Percentiles rank a stretch among this genome's conserved stretches.
These are phyloP conservation scores for Cercospora sesami DNA, from an alignment of 2,329 filamentous ascomycete species.

Conservation along the genomic window DNA sequence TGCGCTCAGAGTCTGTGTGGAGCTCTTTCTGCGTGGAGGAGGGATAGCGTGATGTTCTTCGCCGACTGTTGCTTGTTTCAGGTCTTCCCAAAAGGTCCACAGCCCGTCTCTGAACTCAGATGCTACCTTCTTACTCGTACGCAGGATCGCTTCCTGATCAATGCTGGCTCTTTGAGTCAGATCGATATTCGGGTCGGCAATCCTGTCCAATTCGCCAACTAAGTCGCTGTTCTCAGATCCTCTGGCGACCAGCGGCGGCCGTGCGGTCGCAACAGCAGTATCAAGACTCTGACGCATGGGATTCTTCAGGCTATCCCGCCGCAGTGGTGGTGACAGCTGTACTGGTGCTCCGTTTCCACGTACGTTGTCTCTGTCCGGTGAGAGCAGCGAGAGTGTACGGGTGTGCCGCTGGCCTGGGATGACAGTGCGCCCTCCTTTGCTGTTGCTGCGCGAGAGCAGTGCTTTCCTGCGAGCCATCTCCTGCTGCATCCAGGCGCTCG, in stretches of 20 bases:
- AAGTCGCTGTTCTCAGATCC: conserved; percentile 13
- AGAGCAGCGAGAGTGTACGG: conserved; percentile 76
- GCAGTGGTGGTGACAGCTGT: conserved; percentile 23
- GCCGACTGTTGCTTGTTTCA: conserved; percentile 91
- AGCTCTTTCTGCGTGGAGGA: conserved; percentile 30
- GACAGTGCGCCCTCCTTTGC: conserved; percentile 53
- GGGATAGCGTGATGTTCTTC: conserved; percentile 72
- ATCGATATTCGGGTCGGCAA: conserved; percentile 25
- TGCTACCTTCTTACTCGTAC: conserved; percentile 72
- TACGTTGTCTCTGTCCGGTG: conserved; percentile 50
- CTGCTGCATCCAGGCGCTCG: conserved; percentile 47
- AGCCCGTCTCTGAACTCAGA: conserved; percentile 86
- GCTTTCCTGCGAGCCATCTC: conserved; percentile 76
- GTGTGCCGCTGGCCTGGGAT: conserved; percentile 65
- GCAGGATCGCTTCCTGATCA: conserved; percentile 55
- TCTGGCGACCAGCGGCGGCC: conserved; percentile 8
- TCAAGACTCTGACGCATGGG: conserved; percentile 16
- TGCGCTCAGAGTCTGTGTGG: conserved; percentile 30
- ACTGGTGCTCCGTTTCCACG: conserved; percentile 8
- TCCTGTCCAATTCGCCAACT: conserved; percentile 6
- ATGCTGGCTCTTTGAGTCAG: conserved; percentile 40
- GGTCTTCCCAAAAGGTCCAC: conserved; percentile 92
- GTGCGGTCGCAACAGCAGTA: conserved; percentile 1
- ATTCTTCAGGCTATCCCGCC: conserved; percentile 32
- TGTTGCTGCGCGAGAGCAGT: conserved; percentile 54